phyloP scores from a whole-genome alignment of 176 grass and related monocot genomes.

The Calamus simplicifolius region DNA sequence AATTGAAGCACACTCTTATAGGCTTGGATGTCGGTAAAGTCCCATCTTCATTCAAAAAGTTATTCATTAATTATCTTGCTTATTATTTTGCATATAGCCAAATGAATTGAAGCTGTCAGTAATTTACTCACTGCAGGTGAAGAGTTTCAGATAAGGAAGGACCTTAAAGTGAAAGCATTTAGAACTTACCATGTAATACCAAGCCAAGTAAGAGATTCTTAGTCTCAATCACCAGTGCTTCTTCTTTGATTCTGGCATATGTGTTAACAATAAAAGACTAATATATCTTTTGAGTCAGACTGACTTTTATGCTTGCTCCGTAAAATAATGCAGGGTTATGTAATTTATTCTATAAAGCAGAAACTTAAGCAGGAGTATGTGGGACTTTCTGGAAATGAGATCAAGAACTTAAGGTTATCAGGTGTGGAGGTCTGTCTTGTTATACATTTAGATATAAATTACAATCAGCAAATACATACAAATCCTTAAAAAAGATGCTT shows the following conservation, averaged over 20 bases:
- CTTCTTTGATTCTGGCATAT: no score
- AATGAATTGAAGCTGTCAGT: no score
- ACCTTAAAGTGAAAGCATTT: conserved; percentile 90
- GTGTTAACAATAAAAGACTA: no score
- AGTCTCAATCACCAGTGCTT: no score
- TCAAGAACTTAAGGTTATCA: conserved; percentile 71
- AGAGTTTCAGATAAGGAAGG: conserved; percentile 72
- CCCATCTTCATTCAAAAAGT: no score
- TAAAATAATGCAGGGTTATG: conserved; percentile 55
- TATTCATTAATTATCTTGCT: no score
- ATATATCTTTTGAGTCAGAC: not conserved
- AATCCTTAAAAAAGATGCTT: no score
- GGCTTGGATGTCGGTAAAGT: conserved; percentile 46
- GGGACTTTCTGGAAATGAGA: conserved; percentile 61
- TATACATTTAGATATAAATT: conserved; percentile 3
- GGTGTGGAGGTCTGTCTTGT: conserved; percentile 74
- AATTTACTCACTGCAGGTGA: conserved; percentile 29
- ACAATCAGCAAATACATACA: no score
- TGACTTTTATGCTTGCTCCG: not conserved
- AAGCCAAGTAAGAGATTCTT: conserved; percentile 51
- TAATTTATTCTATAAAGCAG: conserved; percentile 73
- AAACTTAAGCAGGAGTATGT: conserved; percentile 78
- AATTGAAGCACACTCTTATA: conserved; percentile 71
- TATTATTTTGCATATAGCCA: no score
- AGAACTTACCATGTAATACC: conserved; percentile 81